Evolutionary conservation across 331 rosid species (phyloP), one percentile per base, ranked within the genome.

Genomic region (Saraca asoca): DNA sequence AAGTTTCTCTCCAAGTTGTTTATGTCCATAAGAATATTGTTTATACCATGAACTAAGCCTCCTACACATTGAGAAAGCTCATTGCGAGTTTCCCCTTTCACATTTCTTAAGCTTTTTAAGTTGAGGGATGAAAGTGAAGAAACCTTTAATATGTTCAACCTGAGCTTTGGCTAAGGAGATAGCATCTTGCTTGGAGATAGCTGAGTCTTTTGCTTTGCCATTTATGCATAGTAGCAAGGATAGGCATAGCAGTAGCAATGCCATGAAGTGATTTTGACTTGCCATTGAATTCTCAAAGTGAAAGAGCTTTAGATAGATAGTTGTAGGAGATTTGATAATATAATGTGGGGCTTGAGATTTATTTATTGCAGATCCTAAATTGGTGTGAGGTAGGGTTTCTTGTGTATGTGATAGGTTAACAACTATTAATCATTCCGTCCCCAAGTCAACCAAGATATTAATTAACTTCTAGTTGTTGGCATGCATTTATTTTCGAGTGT

Each of bases 191-290:
- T 2, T 46, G 14, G 34, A 18, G 35, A 24, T 24, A 24, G 12
- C 33, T 15, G 48, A 9, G 12, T 66, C 57, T 0, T 9, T 42
- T 44, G 46, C n/a, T 16, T 9, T 56, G 20, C 60, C 49, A 53
- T 42, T 39, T 55, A n/a, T 62, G 51, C 75, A 35, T 51, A 55
- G 5, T 51, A 55, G 5, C 12, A 75, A n/a, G n/a, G n/a, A 48
- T 43, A 67, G 34, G n/a, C 57, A 49, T 58, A 57, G 9, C 6
- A 59, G 66, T 12, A 59, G 38, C 15, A 72, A 20, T 20, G 44
- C 39, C 57, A 75, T 31, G 9, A 41, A 48, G 53, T 54, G 69
- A 20, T 5, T 75, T 70, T 75, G 57, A 29, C 29, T n/a, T 72
- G 72, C 37, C 75, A 71, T 74, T 43, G 24, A 5, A 12, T 64